These are phyloP conservation scores for Quercus dentata DNA, from an alignment of 306 rosid species.

Conservation along the genomic window DNA sequence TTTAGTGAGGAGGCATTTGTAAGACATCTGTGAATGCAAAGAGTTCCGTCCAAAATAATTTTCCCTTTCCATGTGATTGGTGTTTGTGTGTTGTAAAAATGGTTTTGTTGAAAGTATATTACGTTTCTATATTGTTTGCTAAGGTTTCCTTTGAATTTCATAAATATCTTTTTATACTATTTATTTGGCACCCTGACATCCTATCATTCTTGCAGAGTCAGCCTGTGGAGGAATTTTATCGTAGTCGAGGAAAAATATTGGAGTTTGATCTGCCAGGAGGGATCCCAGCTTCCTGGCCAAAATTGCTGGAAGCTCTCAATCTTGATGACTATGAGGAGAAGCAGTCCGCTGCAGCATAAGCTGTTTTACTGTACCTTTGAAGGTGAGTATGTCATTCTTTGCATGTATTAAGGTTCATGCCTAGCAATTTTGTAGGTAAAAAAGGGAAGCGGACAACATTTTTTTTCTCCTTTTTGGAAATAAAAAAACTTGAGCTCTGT, in stretches of 20 bases:
- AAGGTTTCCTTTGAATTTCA: not conserved
- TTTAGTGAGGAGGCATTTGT: not conserved
- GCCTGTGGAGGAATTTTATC: conserved; percentile 85
- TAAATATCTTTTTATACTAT: not conserved
- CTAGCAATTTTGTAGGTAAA: conserved; percentile 41
- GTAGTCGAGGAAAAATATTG: conserved; percentile 68
- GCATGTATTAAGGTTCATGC: conserved; percentile 41
- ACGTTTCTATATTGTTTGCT: not conserved
- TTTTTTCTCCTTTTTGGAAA: conserved; percentile 18
- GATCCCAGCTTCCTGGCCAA: conserved; percentile 95
- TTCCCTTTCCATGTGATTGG: not conserved
- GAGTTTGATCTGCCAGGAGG: conserved; percentile 98
- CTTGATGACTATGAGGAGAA: conserved; percentile 76
- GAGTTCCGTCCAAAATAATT: conserved; percentile 3
- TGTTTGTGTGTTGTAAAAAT: not conserved
- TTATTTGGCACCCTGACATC: conserved; percentile 8
- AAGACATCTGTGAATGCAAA: not conserved
- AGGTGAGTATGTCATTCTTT: conserved; percentile 53
- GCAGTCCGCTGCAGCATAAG: conserved; percentile 72
- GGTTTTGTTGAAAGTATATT: not conserved
- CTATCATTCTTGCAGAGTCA: conserved; percentile 56
- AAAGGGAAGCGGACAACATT: conserved; percentile 20
- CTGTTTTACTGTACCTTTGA: conserved; percentile 19
- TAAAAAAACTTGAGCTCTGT: conserved; percentile 20
- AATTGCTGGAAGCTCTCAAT: conserved; percentile 79